Evolutionary conservation across 768 basidiomycete genomes (phyloP).

Genomic region (Lepiota venenata): DNA sequence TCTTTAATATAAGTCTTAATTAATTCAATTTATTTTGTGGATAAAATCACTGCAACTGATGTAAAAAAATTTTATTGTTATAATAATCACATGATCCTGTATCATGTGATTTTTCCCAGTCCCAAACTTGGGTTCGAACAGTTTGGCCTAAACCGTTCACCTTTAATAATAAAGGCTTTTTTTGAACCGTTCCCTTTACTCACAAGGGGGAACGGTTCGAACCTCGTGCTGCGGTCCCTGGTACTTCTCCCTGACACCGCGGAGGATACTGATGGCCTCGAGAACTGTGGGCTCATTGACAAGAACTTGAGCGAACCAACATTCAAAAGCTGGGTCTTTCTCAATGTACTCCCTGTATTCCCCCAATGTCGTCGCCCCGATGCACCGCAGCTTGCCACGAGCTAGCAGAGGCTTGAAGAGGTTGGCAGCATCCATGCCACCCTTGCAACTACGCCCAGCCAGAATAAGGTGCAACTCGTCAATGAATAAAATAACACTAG

Average conservation of each 20-base stretch:
- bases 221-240: too few relatives aligned
- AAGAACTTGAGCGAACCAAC: slow-evolving; percentile 90
- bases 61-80: too few relatives aligned
- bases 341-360: slow-evolving; percentile 95
- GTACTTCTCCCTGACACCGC: slow-evolving; percentile 93
- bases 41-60: too few relatives aligned
- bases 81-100: too few relatives aligned
- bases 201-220: too few relatives aligned
- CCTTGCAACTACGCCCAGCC: slow-evolving; percentile 79
- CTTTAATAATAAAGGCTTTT: too few relatives aligned
- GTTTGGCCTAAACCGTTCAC: too few relatives aligned
- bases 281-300: slow-evolving; percentile 88
- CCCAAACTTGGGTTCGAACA: too few relatives aligned
- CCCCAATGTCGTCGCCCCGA: slow-evolving; percentile 89
- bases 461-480: slow-evolving; percentile 95
- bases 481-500: slow-evolving; percentile 87
- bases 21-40: too few relatives aligned
- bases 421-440: slow-evolving; percentile 92
- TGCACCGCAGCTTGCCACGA: slow-evolving; percentile 71
- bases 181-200: too few relatives aligned
- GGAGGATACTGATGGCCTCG: slow-evolving; percentile 90
- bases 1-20: too few relatives aligned
- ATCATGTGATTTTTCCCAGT: too few relatives aligned
- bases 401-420: slow-evolving; percentile 91
- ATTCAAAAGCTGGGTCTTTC: slow-evolving; percentile 86